phyloP scores from a whole-genome alignment of 768 basidiomycete species.

The Phallus indusiatus region DNA sequence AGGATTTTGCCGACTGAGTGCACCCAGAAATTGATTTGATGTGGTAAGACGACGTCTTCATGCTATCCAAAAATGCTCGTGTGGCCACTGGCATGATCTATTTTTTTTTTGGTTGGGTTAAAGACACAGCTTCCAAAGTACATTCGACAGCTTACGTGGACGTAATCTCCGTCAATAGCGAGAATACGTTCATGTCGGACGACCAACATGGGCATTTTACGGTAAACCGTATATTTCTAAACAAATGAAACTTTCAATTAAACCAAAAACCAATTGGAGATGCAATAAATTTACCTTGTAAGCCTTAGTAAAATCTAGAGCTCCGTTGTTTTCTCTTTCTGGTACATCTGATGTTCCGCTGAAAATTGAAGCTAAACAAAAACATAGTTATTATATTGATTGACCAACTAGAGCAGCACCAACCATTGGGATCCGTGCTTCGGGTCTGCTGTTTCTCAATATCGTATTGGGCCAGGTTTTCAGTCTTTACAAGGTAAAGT shows the following conservation, averaged over 20 bases:
- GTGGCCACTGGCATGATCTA: slow-evolving; percentile 86
- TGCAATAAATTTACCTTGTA: slow-evolving; percentile 58
- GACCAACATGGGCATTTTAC: slow-evolving; percentile 91
- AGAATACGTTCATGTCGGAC: slow-evolving; percentile 83
- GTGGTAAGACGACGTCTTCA: slow-evolving; percentile 88
- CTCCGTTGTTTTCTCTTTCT: slow-evolving; percentile 35
- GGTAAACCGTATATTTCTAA: slow-evolving; percentile 85
- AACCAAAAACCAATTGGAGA: neutral
- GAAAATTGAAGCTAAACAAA: slow-evolving; percentile 81
- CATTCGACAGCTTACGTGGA: slow-evolving; percentile 49
- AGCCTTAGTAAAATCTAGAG: slow-evolving; percentile 71
- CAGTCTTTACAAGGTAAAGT: slow-evolving; percentile 69
- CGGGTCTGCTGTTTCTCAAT: slow-evolving; percentile 56
- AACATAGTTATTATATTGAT: neutral
- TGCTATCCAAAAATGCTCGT: slow-evolving; percentile 76
- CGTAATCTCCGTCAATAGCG: slow-evolving; percentile 91
- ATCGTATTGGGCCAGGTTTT: slow-evolving; percentile 64
- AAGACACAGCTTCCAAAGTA: neutral
- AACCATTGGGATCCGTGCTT: slow-evolving; percentile 91
- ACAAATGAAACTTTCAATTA: neutral
- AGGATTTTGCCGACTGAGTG: slow-evolving; percentile 73
- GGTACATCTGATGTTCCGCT: slow-evolving; percentile 72
- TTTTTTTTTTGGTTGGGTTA: slow-evolving; percentile 12
- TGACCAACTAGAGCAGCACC: slow-evolving; percentile 7
- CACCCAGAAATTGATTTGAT: slow-evolving; percentile 79